Percentiles rank a stretch among this genome's conserved stretches.
Conservation (phyloP, 805 yeast species). For the Yarrowia alimentaria region DNA sequence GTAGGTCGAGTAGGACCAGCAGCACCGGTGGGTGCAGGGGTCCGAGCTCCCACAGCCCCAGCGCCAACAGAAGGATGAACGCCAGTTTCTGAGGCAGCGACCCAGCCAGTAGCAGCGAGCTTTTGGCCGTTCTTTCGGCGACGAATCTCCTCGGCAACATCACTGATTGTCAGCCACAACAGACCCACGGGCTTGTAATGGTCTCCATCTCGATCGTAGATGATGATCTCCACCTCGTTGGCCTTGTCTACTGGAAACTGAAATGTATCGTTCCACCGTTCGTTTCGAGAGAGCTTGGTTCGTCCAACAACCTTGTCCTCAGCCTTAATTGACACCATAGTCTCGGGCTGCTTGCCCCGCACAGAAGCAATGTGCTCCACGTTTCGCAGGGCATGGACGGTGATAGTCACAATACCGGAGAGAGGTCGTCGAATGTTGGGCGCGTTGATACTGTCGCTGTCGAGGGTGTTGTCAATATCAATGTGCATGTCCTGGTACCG, state of each 20-base stretch:
- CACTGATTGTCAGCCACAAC: constrained; percentile 86
- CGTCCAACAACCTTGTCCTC: constrained; percentile 84
- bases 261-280: constrained; percentile 81
- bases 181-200: constrained; percentile 82
- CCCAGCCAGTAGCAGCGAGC: constrained; percentile 77
- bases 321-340: constrained; percentile 70
- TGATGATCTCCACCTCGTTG: constrained; percentile 84
- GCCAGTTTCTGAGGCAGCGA: constrained; percentile 35
- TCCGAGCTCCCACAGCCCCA: background rate
- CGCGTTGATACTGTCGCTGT: constrained; percentile 64
- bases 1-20: constrained; percentile 1
- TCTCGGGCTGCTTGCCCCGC: constrained; percentile 74
- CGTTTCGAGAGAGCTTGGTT: constrained; percentile 72
- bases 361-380: constrained; percentile 91
- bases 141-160: constrained; percentile 91
- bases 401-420: constrained; percentile 72
- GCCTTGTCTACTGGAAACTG: constrained; percentile 82
- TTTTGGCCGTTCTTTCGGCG: constrained; percentile 80
- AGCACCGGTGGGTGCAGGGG: background rate
- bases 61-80: too few species aligned
- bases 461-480: constrained; percentile 59
- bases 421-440: constrained; percentile 77
- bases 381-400: constrained; percentile 76
- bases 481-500: constrained; percentile 86
- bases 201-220: constrained; percentile 74